Evolutionary conservation across 2,329 filamentous ascomycete genomes (phyloP).

Genomic region (Aspergillus nomiae): DNA sequence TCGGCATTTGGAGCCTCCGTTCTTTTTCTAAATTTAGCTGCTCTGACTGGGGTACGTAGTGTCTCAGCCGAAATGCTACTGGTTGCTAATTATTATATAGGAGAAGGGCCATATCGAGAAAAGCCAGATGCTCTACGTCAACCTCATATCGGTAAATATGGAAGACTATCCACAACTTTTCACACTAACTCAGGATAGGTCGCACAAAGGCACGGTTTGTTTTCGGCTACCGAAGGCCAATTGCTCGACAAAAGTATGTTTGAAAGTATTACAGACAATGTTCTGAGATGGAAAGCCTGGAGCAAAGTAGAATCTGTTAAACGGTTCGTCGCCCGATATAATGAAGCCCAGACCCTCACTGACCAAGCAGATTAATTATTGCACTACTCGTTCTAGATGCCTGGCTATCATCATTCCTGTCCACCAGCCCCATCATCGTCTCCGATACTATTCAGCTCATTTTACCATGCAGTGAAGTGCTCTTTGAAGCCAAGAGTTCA

Average conservation of each 20-base stretch:
- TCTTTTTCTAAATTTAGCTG: slow-evolving; percentile 53
- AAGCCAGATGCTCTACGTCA: slow-evolving; percentile 54
- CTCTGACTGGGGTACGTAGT: slow-evolving; percentile 46
- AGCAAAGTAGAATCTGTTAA: slow-evolving; percentile 55
- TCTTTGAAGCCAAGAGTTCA: slow-evolving; percentile 46
- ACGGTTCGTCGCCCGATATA: slow-evolving; percentile 29
- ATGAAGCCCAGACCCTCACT: slow-evolving; percentile 1
- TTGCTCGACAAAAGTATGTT: slow-evolving; percentile 45
- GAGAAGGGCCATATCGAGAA: slow-evolving; percentile 50
- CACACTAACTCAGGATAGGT: slow-evolving; percentile 26
- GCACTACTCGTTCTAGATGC: slow-evolving; percentile 50
- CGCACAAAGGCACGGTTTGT: slow-evolving; percentile 54
- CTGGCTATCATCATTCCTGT: slow-evolving; percentile 52
- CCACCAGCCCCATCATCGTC: slow-evolving; percentile 48
- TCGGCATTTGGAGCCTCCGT: slow-evolving; percentile 51
- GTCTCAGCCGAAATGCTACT: neutral
- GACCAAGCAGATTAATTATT: slow-evolving; percentile 42
- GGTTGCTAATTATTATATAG: slow-evolving; percentile 21
- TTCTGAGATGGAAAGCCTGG: slow-evolving; percentile 56
- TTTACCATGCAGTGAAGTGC: slow-evolving; percentile 47
- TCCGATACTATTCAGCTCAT: slow-evolving; percentile 51
- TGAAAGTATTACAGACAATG: slow-evolving; percentile 46
- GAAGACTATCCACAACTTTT: neutral
- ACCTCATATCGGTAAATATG: slow-evolving; percentile 45
- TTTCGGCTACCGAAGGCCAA: slow-evolving; percentile 50